Evolutionary conservation across 2,329 filamentous ascomycete genomes (phyloP), one percentile per base, ranked within the genome.

Genomic region (Diaporthe sp.): DNA sequence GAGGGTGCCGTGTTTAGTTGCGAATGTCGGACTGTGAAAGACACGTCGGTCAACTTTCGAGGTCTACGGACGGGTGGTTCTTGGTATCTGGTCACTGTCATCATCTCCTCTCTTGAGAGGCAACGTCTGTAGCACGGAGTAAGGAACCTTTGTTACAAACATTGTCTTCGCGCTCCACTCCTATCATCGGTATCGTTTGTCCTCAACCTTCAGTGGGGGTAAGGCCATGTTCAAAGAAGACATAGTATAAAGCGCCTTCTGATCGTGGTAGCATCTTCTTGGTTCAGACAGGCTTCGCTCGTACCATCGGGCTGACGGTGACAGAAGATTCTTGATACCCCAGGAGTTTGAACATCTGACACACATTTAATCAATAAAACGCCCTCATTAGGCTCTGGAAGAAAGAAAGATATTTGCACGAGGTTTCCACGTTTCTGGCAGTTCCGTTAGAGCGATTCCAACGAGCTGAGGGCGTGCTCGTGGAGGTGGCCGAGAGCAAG

Each of bases 341-440:
- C 1, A 20, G 22, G 10, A 25, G 22, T 12, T 42, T 22, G 5
- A 37, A 51, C 2, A 12, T 17, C 47, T 51, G 20, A 13, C 15
- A 1, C n/a, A 34, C 20, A 25, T n/a, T 2, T 6, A 37, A 7
- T 6, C 4, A 2, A 12, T 9, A 1, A 8, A 34, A n/a, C 4
- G 0, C 49, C 28, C 6, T 17, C 7, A 17, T 17, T 2, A 12
- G 17, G 7, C 4, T 25, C 1, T n/a, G 28, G 17, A 28, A 7
- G 3, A 22, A 37, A 13, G 20, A 3, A 15, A 51, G 28, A 17
- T 17, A 2, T 8, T 3, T 4, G 5, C 8, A 2, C 2, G 6
- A 25, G 1, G 4, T 6, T 15, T 12, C 4, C 8, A 12, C n/a
- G n/a, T 12, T 17, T 25, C 7, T 3, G 6, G 4, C 9, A 4